Evolutionary conservation across 2,329 filamentous ascomycete species (phyloP).

Genomic region (Penicillium oxalicum): DNA sequence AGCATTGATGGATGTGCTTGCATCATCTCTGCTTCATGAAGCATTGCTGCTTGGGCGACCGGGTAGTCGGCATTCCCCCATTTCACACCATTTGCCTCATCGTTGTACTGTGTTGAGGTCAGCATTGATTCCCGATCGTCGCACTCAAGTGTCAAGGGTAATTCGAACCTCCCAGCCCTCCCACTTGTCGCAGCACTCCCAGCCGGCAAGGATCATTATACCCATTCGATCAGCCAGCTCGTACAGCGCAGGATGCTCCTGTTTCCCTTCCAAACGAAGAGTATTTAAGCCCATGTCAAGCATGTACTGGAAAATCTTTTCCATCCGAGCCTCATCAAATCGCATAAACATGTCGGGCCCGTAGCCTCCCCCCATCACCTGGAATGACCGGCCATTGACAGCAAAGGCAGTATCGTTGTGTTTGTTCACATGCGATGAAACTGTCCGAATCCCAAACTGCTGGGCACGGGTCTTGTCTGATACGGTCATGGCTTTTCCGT

Average conservation of each 20-base stretch:
- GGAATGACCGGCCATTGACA: constrained; percentile 54
- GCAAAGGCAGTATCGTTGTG: constrained; percentile 52
- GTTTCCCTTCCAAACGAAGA: constrained; percentile 58
- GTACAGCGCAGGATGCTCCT: constrained; percentile 58
- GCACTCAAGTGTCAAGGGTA: not conserved
- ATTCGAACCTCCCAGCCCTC: constrained; percentile 49
- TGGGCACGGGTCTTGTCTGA: constrained; percentile 33
- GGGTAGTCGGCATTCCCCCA: constrained; percentile 53
- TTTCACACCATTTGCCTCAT: constrained; percentile 42
- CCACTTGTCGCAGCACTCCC: constrained; percentile 66
- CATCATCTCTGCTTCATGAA: constrained; percentile 56
- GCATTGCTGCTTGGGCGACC: constrained; percentile 51
- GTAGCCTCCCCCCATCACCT: constrained; percentile 57
- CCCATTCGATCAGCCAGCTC: constrained; percentile 54
- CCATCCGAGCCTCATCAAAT: constrained; percentile 47
- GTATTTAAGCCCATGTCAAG: constrained; percentile 60
- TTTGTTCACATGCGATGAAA: constrained; percentile 47
- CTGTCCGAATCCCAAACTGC: constrained; percentile 51
- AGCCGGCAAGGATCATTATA: constrained; percentile 57
- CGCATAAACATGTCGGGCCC: constrained; percentile 57
- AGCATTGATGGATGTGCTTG: constrained; percentile 56
- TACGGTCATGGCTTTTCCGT: constrained; percentile 4
- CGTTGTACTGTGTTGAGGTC: constrained; percentile 43
- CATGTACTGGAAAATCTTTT: constrained; percentile 47
- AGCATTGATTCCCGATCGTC: not conserved